Evolutionary conservation across 1,139 yeast species (phyloP).

Genomic region (Yarrowia galli): DNA sequence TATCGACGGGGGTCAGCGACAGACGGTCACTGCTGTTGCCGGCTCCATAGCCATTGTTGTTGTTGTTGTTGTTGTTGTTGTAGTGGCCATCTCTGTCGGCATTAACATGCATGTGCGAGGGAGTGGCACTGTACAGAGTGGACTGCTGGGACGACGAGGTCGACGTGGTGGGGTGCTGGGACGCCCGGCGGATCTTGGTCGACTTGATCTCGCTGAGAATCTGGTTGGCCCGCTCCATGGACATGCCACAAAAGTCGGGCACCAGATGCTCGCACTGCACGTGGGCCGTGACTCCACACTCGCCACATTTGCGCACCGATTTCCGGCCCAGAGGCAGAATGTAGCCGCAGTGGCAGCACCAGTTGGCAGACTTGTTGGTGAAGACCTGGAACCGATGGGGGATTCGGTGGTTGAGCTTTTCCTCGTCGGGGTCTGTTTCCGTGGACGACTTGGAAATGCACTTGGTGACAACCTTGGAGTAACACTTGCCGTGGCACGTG

Average conservation of each 20-base stretch:
- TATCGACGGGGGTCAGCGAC: constrained; percentile 34
- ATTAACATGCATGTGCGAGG: constrained; percentile 44
- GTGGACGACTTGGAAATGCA: constrained; percentile 90
- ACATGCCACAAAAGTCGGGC: constrained; percentile 98
- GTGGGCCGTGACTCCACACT: constrained; percentile 95
- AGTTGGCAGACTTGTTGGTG: constrained; percentile 92
- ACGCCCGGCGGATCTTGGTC: constrained; percentile 62
- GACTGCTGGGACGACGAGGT: constrained; percentile 3
- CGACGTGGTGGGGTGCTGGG: constrained; percentile 16
- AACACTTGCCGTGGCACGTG: constrained; percentile 93
- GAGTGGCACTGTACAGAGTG: constrained; percentile 44
- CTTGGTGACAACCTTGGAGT: constrained; percentile 90
- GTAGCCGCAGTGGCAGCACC: constrained; percentile 99
- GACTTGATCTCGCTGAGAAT: constrained; percentile 84
- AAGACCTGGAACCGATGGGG: constrained; percentile 95
- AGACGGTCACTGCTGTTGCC: constrained; percentile 29
- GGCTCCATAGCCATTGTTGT: constrained; percentile 6
- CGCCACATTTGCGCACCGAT: constrained; percentile 92
- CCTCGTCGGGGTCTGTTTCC: constrained; percentile 86
- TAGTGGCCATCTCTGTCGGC: constrained; percentile 33
- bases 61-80: background rate
- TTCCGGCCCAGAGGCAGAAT: constrained; percentile 93
- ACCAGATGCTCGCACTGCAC: constrained; percentile 91
- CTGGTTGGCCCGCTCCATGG: constrained; percentile 95
- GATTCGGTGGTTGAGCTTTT: constrained; percentile 91